phyloP scores from a whole-genome alignment of 495 filamentous ascomycete species.

The Talaromyces borbonicus region DNA sequence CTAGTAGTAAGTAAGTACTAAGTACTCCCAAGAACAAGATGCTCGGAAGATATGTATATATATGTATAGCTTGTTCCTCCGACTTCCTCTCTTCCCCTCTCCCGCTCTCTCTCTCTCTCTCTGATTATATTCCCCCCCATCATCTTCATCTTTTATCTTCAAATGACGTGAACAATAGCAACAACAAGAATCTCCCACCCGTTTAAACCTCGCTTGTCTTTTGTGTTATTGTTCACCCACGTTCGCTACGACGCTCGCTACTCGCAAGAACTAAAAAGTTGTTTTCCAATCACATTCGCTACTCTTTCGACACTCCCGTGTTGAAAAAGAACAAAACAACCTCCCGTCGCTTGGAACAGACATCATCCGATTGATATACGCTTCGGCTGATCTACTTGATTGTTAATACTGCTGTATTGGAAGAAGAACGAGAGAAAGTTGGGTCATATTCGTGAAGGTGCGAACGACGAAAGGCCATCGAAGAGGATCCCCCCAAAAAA shows the following conservation, averaged over 20 bases:
- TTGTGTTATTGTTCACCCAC: constrained; percentile 27
- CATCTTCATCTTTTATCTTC: constrained; percentile 10
- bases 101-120: constrained; percentile 18
- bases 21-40: too few relatives aligned
- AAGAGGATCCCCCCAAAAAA: too few relatives aligned
- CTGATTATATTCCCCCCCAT: constrained; percentile 14
- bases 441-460: constrained; percentile 4
- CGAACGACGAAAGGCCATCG: constrained; percentile 8
- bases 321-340: background rate
- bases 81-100: constrained; percentile 15
- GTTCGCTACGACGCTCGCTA: constrained; percentile 40
- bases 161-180: constrained; percentile 10
- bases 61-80: constrained; percentile 5
- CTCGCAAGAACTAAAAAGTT: constrained; percentile 27
- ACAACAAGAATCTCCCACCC: too few relatives aligned
- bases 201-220: constrained; percentile 1
- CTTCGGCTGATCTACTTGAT: background rate
- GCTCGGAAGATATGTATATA: too few relatives aligned
- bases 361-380: constrained; percentile 3
- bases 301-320: constrained; percentile 19
- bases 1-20: too few relatives aligned
- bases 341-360: background rate
- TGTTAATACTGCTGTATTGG: background rate
- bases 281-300: constrained; percentile 39
- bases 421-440: constrained; percentile 9